phyloP scores from a whole-genome alignment of 495 filamentous ascomycete genomes.

The Aspergillus egyptiacus region DNA sequence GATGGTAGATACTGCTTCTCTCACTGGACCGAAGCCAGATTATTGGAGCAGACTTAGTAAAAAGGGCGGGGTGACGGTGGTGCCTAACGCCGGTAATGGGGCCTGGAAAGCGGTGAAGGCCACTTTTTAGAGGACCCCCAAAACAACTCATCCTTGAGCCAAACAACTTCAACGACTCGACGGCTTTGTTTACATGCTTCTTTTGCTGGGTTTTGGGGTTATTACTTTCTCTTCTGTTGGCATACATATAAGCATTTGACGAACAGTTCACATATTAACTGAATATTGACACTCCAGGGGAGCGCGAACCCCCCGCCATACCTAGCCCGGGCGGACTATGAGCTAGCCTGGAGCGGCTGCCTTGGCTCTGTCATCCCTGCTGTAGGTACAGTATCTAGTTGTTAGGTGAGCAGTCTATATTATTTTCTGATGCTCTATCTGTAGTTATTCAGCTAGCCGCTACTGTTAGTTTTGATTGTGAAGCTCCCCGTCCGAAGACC shows the following conservation, averaged over 20 bases:
- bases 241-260: neutral
- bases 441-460: neutral
- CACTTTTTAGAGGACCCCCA: too few relatives aligned
- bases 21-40: too few relatives aligned
- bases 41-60: too few relatives aligned
- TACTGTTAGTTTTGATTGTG: neutral
- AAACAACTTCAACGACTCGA: too few relatives aligned
- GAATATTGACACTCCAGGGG: neutral
- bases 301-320: neutral
- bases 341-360: neutral
- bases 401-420: neutral
- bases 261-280: neutral
- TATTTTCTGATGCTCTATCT: neutral
- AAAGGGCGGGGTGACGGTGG: neutral
- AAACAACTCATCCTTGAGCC: too few relatives aligned
- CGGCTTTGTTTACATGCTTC: too few relatives aligned
- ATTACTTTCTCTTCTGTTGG: neutral
- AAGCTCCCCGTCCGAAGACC: too few relatives aligned
- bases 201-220: neutral
- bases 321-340: neutral
- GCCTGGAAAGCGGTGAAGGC: constrained; percentile 10
- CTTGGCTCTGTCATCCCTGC: neutral
- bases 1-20: too few relatives aligned
- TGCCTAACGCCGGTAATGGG: too few relatives aligned
- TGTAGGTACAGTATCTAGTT: neutral